Base-by-base conservation (phyloP, 495 filamentous ascomycete species). In the Eremomyces bilateralis region DNA sequence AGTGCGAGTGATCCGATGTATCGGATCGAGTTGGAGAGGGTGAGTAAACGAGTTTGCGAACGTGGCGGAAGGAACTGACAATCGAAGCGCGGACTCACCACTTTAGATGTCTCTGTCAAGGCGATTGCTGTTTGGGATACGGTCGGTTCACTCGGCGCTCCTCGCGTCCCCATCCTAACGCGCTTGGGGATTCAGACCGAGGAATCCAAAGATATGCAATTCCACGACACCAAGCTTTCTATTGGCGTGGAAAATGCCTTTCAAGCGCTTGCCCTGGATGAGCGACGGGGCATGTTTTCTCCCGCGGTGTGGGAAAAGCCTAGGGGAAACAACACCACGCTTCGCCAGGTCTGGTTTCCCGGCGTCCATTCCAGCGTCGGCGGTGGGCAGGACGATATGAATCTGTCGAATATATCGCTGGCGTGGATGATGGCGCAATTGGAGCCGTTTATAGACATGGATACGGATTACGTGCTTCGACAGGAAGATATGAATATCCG, bases 401-500 rank as follows among this genome's bases (percentile, higher is more conserved):
- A 68, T 36, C 59, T 78, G 12, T 65, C 75, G 30, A 69, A 79
- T 42, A 62, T 76, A 33, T 59, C 64, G 2, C 54, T 80, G 27
- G 71, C 69, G 15, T 79, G 75, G 76, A 78, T 78, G 73, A 71
- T 78, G 61, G 62, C 69, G 36, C 71, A 77, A 41, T 57, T 76
- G 4, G 56, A 62, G 10, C 67, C 64, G 4, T 65, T 75, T 12
- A 63, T 71, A 4, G 65, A 73, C 38, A 53, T 68, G 29, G 64
- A 73, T 38, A 50, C 59, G 29, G 49, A 63, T 19, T 60, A 63
- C 20, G 53, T 62, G 3, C 54, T 74, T 15, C 58, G 66, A n/a
- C 49, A 55, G 16, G 53, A 69, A 4, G 45, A 56, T 3, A 48
- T 60, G 13, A 64, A 53, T 27, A 53, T 53, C 4, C 47, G 54